Conservation (phyloP, 139 green algal genomes). For the Chlorella sp. region DNA sequence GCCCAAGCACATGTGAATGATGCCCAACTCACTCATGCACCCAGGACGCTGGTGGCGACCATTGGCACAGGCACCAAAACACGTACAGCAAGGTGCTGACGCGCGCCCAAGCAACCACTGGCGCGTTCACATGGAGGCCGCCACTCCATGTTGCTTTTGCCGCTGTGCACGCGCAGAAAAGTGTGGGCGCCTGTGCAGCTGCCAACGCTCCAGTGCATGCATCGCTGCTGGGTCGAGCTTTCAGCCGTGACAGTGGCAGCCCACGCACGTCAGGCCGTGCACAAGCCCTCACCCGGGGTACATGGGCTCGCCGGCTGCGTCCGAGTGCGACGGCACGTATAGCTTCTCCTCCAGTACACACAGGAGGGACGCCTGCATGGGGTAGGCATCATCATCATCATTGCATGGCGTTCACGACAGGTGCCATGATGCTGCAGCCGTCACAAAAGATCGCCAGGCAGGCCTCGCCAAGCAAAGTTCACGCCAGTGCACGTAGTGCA, state of each 20-base stretch:
- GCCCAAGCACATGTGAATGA: background rate
- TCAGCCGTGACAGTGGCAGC: too few species aligned
- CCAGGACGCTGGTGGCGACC: background rate
- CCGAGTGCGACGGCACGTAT: conserved; percentile 36
- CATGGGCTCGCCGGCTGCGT: conserved; percentile 20
- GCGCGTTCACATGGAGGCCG: too few species aligned
- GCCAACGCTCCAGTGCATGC: too few species aligned
- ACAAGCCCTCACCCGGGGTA: conserved; percentile 7
- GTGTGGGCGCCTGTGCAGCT: too few species aligned
- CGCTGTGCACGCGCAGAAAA: too few species aligned
- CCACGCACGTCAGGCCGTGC: too few species aligned
- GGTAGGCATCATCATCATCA: background rate
- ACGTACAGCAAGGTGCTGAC: too few species aligned
- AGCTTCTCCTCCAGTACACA: conserved; percentile 71
- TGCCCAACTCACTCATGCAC: background rate
- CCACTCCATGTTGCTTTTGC: too few species aligned
- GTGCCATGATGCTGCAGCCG: background rate
- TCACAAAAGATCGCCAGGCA: background rate
- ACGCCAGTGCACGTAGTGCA: background rate
- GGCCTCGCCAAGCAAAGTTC: background rate
- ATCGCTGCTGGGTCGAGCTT: too few species aligned
- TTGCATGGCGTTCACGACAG: background rate
- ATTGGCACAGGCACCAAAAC: background rate
- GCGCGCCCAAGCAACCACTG: too few species aligned
- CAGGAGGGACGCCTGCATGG: conserved; percentile 60